Evolutionary conservation across 176 grass and related monocot species (phyloP).

Genomic region (Paspalum notatum): DNA sequence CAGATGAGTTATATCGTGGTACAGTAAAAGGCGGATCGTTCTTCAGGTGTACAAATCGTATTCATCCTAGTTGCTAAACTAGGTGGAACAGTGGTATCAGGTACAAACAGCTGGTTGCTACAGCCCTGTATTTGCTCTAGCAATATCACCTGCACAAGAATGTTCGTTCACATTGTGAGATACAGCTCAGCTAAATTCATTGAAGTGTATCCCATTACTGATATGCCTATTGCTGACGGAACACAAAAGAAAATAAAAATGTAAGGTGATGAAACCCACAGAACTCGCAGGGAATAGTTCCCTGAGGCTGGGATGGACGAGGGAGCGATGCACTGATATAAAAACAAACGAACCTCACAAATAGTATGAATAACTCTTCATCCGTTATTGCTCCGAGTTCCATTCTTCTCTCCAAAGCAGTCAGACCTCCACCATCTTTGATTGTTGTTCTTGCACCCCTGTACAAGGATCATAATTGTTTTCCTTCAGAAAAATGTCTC

Average conservation of each 20-base stretch:
- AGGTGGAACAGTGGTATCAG: conserved; percentile 29
- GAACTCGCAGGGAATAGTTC: background rate
- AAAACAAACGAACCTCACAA: conserved; percentile 56
- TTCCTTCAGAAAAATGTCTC: background rate
- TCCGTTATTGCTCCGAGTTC: conserved; percentile 97
- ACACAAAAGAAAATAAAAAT: conserved; percentile 11
- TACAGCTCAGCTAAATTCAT: conserved; percentile 13
- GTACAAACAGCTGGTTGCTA: conserved; percentile 40
- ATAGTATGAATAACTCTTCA: conserved; percentile 93
- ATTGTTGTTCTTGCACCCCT: conserved; percentile 85
- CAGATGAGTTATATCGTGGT: conserved; percentile 15
- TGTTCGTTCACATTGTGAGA: conserved; percentile 23
- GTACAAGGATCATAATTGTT: conserved; percentile 7
- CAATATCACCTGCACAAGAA: conserved; percentile 51
- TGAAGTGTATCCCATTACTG: background rate
- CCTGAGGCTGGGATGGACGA: no score
- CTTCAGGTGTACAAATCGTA: conserved; percentile 35
- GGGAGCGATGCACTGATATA: conserved; percentile 1
- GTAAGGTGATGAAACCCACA: background rate
- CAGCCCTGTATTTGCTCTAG: conserved; percentile 22
- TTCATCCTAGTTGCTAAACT: conserved; percentile 1
- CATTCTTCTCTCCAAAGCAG: conserved; percentile 97
- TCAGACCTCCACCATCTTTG: conserved; percentile 82
- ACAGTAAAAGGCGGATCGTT: background rate
- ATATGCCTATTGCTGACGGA: background rate